These are phyloP conservation scores for Pinguiococcus pyrenoidosus DNA, from an alignment of 108 stramenopile species.

Conservation along the genomic window DNA sequence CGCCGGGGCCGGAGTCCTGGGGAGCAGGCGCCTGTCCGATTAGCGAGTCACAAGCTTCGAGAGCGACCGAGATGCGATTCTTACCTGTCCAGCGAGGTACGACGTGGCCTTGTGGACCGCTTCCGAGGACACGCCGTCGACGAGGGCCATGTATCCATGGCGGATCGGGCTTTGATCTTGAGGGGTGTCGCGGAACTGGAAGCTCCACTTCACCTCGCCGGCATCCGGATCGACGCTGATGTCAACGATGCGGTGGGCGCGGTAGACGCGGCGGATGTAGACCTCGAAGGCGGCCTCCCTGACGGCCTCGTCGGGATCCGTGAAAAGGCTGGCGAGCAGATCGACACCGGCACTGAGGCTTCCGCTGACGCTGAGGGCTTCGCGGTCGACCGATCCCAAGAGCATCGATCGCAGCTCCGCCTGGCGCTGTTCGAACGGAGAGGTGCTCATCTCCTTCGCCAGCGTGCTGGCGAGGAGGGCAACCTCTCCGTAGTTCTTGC, in stretches of 20 bases:
- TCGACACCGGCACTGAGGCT: slow-evolving; percentile 58
- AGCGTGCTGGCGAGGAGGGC: slow-evolving; percentile 55
- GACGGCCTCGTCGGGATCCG: slow-evolving; percentile 53
- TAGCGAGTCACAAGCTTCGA: too few species aligned
- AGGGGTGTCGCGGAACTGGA: slow-evolving; percentile 68
- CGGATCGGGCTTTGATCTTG: slow-evolving; percentile 50
- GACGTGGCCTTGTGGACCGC: too few species aligned
- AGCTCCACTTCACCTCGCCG: slow-evolving; percentile 62
- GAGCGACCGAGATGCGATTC: too few species aligned
- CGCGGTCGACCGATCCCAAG: slow-evolving; percentile 24
- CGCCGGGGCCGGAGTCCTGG: too few species aligned
- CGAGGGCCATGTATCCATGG: slow-evolving; percentile 35
- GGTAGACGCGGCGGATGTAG: slow-evolving; percentile 86
- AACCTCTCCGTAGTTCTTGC: slow-evolving; percentile 70
- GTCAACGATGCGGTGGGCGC: slow-evolving; percentile 62
- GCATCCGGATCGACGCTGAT: slow-evolving; percentile 46
- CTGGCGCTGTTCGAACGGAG: slow-evolving; percentile 60
- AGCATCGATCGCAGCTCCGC: slow-evolving; percentile 60
- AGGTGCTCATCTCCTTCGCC: slow-evolving; percentile 49
- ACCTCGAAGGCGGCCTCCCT: slow-evolving; percentile 58
- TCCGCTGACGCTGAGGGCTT: slow-evolving; percentile 1
- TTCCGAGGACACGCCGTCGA: not conserved
- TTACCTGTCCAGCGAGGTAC: too few species aligned
- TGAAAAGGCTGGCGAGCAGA: slow-evolving; percentile 68
- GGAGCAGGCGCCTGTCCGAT: too few species aligned